These are phyloP conservation scores for Rickenella mellea DNA, from an alignment of 768 basidiomycete species.

Conservation along the genomic window DNA sequence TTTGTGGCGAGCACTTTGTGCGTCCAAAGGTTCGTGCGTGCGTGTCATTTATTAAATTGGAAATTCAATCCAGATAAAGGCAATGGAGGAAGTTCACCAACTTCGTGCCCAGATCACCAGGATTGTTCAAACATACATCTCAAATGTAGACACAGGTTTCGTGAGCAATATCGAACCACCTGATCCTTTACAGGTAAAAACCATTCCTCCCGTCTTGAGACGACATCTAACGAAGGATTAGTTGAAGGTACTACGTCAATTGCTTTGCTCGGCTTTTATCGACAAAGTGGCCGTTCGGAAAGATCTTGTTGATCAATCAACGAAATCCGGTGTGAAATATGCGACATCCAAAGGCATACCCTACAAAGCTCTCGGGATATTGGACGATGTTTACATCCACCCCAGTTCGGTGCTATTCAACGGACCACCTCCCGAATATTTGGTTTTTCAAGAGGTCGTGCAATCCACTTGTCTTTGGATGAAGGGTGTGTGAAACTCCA, in stretches of 20 bases:
- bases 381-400: constrained; percentile 88
- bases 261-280: constrained; percentile 83
- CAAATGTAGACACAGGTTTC: constrained; percentile 50
- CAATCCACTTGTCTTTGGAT: constrained; percentile 68
- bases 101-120: constrained; percentile 80
- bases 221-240: constrained; percentile 20
- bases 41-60: neutral
- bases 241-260: constrained; percentile 85
- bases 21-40: constrained; percentile 59
- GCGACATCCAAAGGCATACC: constrained; percentile 71
- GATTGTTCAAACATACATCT: constrained; percentile 76
- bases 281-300: constrained; percentile 92
- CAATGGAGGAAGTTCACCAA: constrained; percentile 99
- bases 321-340: constrained; percentile 54
- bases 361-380: constrained; percentile 71
- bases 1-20: constrained; percentile 87
- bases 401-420: constrained; percentile 75
- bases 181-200: constrained; percentile 56
- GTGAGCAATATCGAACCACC: constrained; percentile 66
- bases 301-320: constrained; percentile 59
- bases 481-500: constrained; percentile 45
- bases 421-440: constrained; percentile 69
- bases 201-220: neutral
- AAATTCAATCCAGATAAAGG: constrained; percentile 33
- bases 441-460: constrained; percentile 78